phyloP scores from a whole-genome alignment of 2,329 filamentous ascomycete genomes.

The Xylariaceae sp. region DNA sequence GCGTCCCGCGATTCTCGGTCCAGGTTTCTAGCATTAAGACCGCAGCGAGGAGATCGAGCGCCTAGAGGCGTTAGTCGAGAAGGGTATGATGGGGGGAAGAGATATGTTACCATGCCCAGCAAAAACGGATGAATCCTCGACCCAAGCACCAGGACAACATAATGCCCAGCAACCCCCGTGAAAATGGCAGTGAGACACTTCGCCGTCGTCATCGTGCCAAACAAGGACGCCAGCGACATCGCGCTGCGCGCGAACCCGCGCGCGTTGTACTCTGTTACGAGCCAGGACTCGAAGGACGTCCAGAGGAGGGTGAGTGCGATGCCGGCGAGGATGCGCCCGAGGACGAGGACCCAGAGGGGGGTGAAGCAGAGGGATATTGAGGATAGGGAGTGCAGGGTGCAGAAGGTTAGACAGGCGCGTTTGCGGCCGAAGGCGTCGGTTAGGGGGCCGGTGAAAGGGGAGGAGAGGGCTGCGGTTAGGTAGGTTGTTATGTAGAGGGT shows the following conservation, averaged over 20 bases:
- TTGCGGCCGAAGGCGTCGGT: slow-evolving; percentile 48
- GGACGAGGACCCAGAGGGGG: slow-evolving; percentile 40
- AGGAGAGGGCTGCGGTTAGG: slow-evolving; percentile 39
- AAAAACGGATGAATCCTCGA: slow-evolving; percentile 49
- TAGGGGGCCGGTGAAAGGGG: slow-evolving; percentile 43
- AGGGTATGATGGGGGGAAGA: background rate
- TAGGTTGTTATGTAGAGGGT: slow-evolving; percentile 42
- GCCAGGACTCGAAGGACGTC: slow-evolving; percentile 57
- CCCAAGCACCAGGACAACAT: slow-evolving; percentile 40
- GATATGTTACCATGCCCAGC: slow-evolving; percentile 32
- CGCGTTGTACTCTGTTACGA: slow-evolving; percentile 51
- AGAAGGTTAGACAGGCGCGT: slow-evolving; percentile 50
- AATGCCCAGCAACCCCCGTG: slow-evolving; percentile 45
- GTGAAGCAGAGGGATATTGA: slow-evolving; percentile 43
- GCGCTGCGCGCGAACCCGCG: slow-evolving; percentile 37
- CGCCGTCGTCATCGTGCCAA: slow-evolving; percentile 45
- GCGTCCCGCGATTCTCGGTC: slow-evolving; percentile 31
- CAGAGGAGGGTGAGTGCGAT: slow-evolving; percentile 53
- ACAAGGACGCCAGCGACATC: slow-evolving; percentile 44
- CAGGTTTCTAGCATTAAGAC: slow-evolving; percentile 31
- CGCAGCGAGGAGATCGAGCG: slow-evolving; percentile 26
- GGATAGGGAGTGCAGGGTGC: slow-evolving; percentile 47
- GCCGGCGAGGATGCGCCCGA: slow-evolving; percentile 50
- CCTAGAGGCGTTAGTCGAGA: slow-evolving; percentile 15
- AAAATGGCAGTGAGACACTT: slow-evolving; percentile 50